Conservation (phyloP, 164 flowering plant genomes). For the Stephania japonica region DNA sequence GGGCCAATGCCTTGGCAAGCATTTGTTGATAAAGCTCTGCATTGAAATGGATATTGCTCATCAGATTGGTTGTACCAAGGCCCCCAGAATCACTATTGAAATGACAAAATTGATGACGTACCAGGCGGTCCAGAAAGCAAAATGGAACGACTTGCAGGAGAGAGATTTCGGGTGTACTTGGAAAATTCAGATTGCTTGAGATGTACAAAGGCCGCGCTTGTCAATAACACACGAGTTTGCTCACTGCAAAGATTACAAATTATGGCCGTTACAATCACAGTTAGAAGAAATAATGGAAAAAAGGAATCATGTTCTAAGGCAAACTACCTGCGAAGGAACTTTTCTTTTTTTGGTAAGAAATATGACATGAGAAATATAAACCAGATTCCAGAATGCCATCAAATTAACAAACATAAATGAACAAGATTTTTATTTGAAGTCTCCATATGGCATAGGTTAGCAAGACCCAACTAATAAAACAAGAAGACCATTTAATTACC, state of each 20-base stretch:
- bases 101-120: slow-evolving; percentile 26
- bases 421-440: not conserved
- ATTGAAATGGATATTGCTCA: slow-evolving; percentile 7
- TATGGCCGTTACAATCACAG: not conserved
- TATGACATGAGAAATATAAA: not conserved
- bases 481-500: not conserved
- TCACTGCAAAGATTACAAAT: slow-evolving; percentile 43
- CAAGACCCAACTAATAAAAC: not conserved
- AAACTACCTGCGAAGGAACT: not conserved
- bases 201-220: slow-evolving; percentile 88
- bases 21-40: slow-evolving; percentile 91
- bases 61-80: not conserved
- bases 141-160: slow-evolving; percentile 89
- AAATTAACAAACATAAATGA: no score
- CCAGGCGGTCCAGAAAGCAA: slow-evolving; percentile 96
- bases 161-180: slow-evolving; percentile 75
- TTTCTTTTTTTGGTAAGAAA: not conserved
- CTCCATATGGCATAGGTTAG: not conserved
- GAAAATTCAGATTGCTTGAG: slow-evolving; percentile 73
- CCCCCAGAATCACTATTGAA: not conserved
- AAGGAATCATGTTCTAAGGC: not conserved
- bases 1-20: slow-evolving; percentile 97
- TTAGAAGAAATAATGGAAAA: not conserved
- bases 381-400: not conserved
- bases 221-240: slow-evolving; percentile 74